Base-by-base conservation (phyloP, 495 filamentous ascomycete genomes). In the Glarea lozoyensis region DNA sequence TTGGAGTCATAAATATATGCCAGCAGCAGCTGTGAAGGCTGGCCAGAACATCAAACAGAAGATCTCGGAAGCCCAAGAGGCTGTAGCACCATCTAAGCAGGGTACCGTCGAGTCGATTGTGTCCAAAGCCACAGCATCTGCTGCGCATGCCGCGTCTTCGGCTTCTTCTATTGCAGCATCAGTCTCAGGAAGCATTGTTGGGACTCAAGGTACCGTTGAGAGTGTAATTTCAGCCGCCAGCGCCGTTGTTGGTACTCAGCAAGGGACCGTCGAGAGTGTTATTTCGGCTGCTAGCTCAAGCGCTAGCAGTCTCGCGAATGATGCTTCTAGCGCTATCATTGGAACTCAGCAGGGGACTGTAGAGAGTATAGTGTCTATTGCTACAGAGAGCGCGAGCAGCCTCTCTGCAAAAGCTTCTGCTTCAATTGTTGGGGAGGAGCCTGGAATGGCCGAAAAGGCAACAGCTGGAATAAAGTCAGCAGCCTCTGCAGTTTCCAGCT, bases 1-100 rank as follows among this genome's bases (percentile, higher is more conserved):
- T 55, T 97, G 94, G 45, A 73, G 70, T 21, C 72, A 67, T 3
- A 70, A 71, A 56, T 53, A 53, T 19, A 67, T 76, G 13, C 60
- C 76, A 13, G 59, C 74, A 46, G 45, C 69, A 49, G 53, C 61
- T 9, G 63, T 54, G 25, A 62, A 53, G 51, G 49, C 64, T 49
- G 43, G 62, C 53, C 33, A 73, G 49, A 69, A 73, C 48, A 62
- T 73, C 16, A 16, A 40, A 13, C 40, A 49, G 2, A 49, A 48
- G 19, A 46, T 57, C 11, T 64, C 50, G 27, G 59, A 68, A 15
- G 62, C 58, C 15, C 60, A 57, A 30, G 66, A 66, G 44, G 55
- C 64, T 15, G 42, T 63, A 35, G 45, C 58, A 10, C 60, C 56
- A 30, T 55, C 64, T 18, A 55, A 56, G 30, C 57, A 68, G 54